Conservation (phyloP, 768 basidiomycete genomes). For the Naematelia encephala region DNA sequence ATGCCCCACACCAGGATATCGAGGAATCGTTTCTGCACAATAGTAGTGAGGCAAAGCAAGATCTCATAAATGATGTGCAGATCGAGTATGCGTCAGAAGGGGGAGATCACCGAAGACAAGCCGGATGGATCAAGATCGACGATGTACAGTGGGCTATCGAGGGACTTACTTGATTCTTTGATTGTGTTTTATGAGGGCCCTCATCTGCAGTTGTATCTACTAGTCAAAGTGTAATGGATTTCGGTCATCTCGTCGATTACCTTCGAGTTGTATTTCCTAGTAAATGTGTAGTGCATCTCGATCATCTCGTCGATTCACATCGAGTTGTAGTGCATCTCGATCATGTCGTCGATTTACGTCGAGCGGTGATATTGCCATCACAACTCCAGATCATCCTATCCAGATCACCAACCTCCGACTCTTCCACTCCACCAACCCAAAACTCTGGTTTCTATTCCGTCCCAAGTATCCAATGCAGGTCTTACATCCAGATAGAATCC, state of each 20-base stretch:
- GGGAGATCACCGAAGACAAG: background rate
- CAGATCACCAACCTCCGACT: background rate
- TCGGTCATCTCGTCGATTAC: too few species aligned
- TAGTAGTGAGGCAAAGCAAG: background rate
- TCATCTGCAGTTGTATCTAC: too few species aligned
- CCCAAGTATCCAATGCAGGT: slow-evolving; percentile 91
- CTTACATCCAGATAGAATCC: slow-evolving; percentile 93
- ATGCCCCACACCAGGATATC: background rate
- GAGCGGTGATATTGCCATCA: too few species aligned
- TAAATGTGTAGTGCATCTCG: too few species aligned
- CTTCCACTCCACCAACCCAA: slow-evolving; percentile 57
- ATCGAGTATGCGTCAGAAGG: background rate
- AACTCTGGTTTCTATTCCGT: slow-evolving; percentile 79
- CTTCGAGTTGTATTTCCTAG: too few species aligned
- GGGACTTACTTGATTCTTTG: background rate
- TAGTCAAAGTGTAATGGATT: too few species aligned
- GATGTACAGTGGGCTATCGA: background rate
- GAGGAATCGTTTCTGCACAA: too few species aligned
- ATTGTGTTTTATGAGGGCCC: too few species aligned
- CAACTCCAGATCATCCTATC: too few species aligned
- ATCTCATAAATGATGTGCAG: background rate
- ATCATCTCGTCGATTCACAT: too few species aligned
- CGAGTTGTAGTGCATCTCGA: too few species aligned
- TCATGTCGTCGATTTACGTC: too few species aligned
- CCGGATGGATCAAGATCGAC: background rate